Base-by-base conservation (phyloP, 2,329 filamentous ascomycete genomes). In the Beauveria sp. region DNA sequence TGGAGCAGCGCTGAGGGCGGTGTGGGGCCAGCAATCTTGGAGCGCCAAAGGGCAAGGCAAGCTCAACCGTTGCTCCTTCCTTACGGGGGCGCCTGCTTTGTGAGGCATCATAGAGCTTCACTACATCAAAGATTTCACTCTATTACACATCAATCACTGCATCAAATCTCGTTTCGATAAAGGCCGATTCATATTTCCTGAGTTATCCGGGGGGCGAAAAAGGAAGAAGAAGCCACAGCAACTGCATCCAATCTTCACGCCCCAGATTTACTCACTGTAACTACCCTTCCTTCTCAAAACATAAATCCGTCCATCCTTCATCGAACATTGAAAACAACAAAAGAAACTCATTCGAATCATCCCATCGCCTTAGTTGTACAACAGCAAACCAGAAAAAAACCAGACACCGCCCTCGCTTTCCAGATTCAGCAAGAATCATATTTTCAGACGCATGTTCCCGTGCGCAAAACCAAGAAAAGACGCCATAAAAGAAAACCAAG, bases 141-240 rank as follows among this genome's bases (percentile, higher is more conserved):
- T 14, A 8, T 34, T 51, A 34, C 43, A 49, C 4, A 43, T 34
- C 16, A 7, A 53, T 50, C 14, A 30, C 22, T 14, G 26, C 9
- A 10, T 14, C 24, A 16, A 18, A 26, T 16, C 26, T 42, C 6
- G 18, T 55, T 30, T 62, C 58, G 61, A 65, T 60, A 30, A 63
- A 65, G 62, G 64, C 66, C 63, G 60, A 66, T 66, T 67, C 56
- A 66, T 65, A 67, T 65, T 66, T 59, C 40, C 58, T 63, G 63
- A 63, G 52, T 55, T 57, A 62, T 58, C 63, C 62, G 65, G 65
- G 63, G 24, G 16, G 8, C 3, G 34, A 53, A 40, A 34, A 22
- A 24, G 30, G 30, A 49, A 28, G 24, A n/a, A 40, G 30, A 40
- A 52, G 50, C 30, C 24, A 28, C 52, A 30, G 49, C 55, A 50